phyloP scores from a whole-genome alignment of 768 basidiomycete genomes.

The Hypholoma sublateritium region DNA sequence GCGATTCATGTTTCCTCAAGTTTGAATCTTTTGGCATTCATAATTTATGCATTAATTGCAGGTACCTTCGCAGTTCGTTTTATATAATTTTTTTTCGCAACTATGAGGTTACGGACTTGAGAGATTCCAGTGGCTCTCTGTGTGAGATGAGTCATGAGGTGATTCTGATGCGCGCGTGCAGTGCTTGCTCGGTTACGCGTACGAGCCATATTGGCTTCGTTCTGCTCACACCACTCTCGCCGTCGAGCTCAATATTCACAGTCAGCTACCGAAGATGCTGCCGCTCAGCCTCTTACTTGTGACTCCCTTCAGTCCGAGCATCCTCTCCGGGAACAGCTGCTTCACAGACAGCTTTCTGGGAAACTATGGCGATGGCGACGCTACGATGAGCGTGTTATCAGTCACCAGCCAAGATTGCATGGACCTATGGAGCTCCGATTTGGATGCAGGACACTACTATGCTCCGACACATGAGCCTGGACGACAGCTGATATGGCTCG shows the following conservation, averaged over 20 bases:
- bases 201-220: too few relatives aligned
- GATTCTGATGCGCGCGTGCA: too few relatives aligned
- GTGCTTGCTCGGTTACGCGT: too few relatives aligned
- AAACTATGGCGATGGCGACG: slow-evolving; percentile 43
- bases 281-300: slow-evolving; percentile 39
- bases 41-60: neutral
- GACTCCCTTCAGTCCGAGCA: slow-evolving; percentile 40
- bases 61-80: too few relatives aligned
- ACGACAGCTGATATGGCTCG: slow-evolving; percentile 58
- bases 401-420: slow-evolving; percentile 38
- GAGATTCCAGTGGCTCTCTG: too few relatives aligned
- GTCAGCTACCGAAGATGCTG: neutral
- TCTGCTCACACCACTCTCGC: too few relatives aligned
- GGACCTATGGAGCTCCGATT: slow-evolving; percentile 26
- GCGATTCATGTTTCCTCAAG: slow-evolving; percentile 10
- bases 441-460: slow-evolving; percentile 24
- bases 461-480: slow-evolving; percentile 16
- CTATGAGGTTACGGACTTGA: too few relatives aligned
- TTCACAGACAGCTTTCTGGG: slow-evolving; percentile 55
- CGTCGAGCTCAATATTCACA: too few relatives aligned
- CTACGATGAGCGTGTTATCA: slow-evolving; percentile 44
- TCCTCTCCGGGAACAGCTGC: slow-evolving; percentile 44
- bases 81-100: too few relatives aligned
- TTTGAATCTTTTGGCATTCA: neutral
- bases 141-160: too few relatives aligned